Percentiles rank a stretch among this genome's conserved stretches.
Conservation (phyloP, 768 basidiomycete species). For the Mycena floridula region DNA sequence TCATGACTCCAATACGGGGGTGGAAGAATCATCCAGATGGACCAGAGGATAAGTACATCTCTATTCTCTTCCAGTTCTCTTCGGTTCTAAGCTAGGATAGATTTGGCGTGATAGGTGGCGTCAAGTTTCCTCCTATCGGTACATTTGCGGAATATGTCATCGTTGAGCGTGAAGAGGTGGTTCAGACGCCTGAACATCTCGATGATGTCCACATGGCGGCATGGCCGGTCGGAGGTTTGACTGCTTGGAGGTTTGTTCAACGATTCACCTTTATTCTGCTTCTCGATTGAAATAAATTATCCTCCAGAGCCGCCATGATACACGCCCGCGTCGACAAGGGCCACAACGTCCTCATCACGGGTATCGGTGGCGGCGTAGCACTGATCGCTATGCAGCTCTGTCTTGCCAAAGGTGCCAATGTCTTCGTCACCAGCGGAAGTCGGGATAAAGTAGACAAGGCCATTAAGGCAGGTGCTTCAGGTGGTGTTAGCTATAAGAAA, state of each 20-base stretch:
- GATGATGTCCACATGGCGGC: slow-evolving; percentile 65
- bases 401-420: slow-evolving; percentile 66
- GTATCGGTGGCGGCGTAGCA: slow-evolving; percentile 83
- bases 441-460: slow-evolving; percentile 67
- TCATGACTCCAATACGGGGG: slow-evolving; percentile 72
- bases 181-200: slow-evolving; percentile 61
- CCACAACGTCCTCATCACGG: slow-evolving; percentile 75
- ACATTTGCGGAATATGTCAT: slow-evolving; percentile 75
- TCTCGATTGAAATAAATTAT: too few relatives aligned
- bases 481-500: slow-evolving; percentile 70
- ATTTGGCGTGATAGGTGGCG: slow-evolving; percentile 67
- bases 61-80: slow-evolving; percentile 2
- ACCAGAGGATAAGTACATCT: slow-evolving; percentile 41
- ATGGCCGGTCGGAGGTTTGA: slow-evolving; percentile 73
- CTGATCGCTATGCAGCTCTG: slow-evolving; percentile 70
- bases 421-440: slow-evolving; percentile 77
- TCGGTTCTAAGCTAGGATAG: slow-evolving; percentile 18
- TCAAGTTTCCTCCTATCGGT: slow-evolving; percentile 46
- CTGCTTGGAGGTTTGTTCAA: slow-evolving; percentile 72
- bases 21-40: slow-evolving; percentile 61
- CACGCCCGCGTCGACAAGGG: slow-evolving; percentile 58
- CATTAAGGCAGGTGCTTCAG: slow-evolving; percentile 61
- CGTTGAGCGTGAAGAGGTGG: slow-evolving; percentile 63
- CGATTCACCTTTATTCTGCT: slow-evolving; percentile 1
- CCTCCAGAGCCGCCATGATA: slow-evolving; percentile 56